Conservation (phyloP, 768 basidiomycete genomes). For the Boletus reticuloceps region DNA sequence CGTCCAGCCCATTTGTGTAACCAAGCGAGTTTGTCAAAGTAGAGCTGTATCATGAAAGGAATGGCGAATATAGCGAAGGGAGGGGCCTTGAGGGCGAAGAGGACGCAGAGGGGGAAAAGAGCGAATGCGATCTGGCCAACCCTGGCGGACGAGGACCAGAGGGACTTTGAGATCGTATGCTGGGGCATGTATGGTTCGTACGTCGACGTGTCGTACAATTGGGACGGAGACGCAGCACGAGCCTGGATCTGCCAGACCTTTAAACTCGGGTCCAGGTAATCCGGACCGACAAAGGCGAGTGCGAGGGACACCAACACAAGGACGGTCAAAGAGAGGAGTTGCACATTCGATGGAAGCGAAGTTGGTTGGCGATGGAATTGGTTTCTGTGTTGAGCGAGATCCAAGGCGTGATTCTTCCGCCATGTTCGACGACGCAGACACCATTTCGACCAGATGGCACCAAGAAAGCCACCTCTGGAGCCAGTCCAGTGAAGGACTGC, state of each 20-base stretch:
- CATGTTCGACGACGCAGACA: constrained; percentile 56
- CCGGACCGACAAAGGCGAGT: constrained; percentile 59
- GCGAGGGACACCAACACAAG: constrained; percentile 43
- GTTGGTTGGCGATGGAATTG: constrained; percentile 40
- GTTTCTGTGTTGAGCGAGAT: constrained; percentile 31
- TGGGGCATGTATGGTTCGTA: constrained; percentile 44
- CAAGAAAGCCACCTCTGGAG: constrained; percentile 39
- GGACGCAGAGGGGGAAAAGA: constrained; percentile 64
- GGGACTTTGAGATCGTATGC: constrained; percentile 62
- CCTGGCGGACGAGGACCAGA: constrained; percentile 70
- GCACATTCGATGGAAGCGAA: constrained; percentile 61
- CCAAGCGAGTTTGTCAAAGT: constrained; percentile 72
- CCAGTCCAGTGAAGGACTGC: constrained; percentile 44
- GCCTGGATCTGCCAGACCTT: constrained; percentile 43
- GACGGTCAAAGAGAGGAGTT: constrained; percentile 49
- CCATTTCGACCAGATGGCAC: constrained; percentile 60
- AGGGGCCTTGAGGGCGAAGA: constrained; percentile 67
- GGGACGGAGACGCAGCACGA: constrained; percentile 20
- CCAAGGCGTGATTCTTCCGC: constrained; percentile 45
- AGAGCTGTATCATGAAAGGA: constrained; percentile 57
- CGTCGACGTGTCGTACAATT: constrained; percentile 28
- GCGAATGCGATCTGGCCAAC: constrained; percentile 72
- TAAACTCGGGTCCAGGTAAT: constrained; percentile 58
- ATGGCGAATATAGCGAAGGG: constrained; percentile 73
- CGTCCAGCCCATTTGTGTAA: constrained; percentile 72